Base-by-base conservation (phyloP, 768 basidiomycete genomes). In the Strobilomyces echinocephalus region DNA sequence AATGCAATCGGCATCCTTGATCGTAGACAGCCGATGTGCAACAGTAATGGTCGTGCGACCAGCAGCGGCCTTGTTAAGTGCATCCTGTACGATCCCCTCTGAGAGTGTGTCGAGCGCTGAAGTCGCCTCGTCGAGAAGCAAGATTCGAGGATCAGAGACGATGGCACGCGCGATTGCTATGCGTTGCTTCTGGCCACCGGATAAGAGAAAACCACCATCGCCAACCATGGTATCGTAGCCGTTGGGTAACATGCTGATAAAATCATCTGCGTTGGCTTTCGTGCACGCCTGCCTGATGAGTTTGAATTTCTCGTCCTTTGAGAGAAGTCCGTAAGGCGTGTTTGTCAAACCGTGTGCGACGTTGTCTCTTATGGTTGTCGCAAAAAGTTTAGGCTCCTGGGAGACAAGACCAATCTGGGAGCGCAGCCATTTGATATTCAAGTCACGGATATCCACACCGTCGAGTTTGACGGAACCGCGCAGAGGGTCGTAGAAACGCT, bases 211-310 rank as follows among this genome's bases (percentile, higher is more conserved):
- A 2, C 91, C 91, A 52, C 89, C 83, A 68, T 95, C 91, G 31
- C 91, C 91, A 31, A 93, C 91, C 76, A 90, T 76, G 11, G 91
- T 95, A 36, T 92, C 87, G 63, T 94, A 95, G 69, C 38, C 5
- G 92, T 82, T 68, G 0, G 92, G 90, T 5, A 95, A 72, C 63
- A 89, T 89, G 54, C 74, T 75, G 58, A 95, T 84, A 68, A 94
- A 95, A n/a, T 84, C 85, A 59, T 95, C 88, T 1, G 91, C 91
- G 61, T 95, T 95, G 3, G 92, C 84, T 66, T 92, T 91, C 71
- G 91, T 72, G 59, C 88, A 91, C 2, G 92, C 92, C 47, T 90
- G 84, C 71, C 88, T 87, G 72, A 95, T 80, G 20, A 93, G 34
- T 10, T 75, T 76, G 52, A 87, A 79, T 70, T 91, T 87, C 63